A percentile compares a stretch with the other conserved stretches of the same genome.
phyloP scores from a whole-genome alignment of 768 basidiomycete genomes.

The Omphalotus guepiniiformis region DNA sequence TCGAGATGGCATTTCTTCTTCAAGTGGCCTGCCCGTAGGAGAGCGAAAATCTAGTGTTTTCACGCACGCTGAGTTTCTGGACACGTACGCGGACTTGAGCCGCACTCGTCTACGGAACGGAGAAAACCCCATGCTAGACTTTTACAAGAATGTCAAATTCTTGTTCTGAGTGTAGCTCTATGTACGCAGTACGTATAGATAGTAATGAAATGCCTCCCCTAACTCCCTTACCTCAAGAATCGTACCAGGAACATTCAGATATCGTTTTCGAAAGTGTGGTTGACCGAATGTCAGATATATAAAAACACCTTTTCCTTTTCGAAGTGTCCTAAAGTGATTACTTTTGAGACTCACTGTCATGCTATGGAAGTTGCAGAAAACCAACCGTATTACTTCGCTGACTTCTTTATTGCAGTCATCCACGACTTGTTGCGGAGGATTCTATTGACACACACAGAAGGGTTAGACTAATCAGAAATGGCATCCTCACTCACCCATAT shows the following conservation, averaged over 20 bases:
- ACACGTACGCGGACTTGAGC: slow-evolving; percentile 73
- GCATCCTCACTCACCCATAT: slow-evolving; percentile 57
- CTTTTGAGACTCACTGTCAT: not conserved
- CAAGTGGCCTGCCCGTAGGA: slow-evolving; percentile 75
- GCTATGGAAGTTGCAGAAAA: not conserved
- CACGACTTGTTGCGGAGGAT: slow-evolving; percentile 69
- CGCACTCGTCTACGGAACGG: slow-evolving; percentile 73
- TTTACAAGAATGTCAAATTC: slow-evolving; percentile 92
- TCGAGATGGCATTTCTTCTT: slow-evolving; percentile 65
- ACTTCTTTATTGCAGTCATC: slow-evolving; percentile 74
- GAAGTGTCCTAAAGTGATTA: slow-evolving; percentile 50
- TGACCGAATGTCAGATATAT: slow-evolving; percentile 87
- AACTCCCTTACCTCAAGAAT: slow-evolving; percentile 63
- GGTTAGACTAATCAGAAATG: not conserved
- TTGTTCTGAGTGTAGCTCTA: slow-evolving; percentile 54
- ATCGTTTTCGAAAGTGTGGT: slow-evolving; percentile 79
- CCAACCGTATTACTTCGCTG: slow-evolving; percentile 66
- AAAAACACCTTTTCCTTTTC: slow-evolving; percentile 54
- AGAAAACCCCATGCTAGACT: slow-evolving; percentile 85
- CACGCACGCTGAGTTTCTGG: slow-evolving; percentile 85
- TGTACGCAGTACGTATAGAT: slow-evolving; percentile 64
- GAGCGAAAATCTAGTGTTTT: slow-evolving; percentile 82
- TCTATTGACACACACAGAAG: slow-evolving; percentile 32
- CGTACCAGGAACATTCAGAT: slow-evolving; percentile 52
- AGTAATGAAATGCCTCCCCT: slow-evolving; percentile 83